These are phyloP conservation scores for Camelina neglecta DNA, from an alignment of 345 rosid genomes.

Conservation along the genomic window DNA sequence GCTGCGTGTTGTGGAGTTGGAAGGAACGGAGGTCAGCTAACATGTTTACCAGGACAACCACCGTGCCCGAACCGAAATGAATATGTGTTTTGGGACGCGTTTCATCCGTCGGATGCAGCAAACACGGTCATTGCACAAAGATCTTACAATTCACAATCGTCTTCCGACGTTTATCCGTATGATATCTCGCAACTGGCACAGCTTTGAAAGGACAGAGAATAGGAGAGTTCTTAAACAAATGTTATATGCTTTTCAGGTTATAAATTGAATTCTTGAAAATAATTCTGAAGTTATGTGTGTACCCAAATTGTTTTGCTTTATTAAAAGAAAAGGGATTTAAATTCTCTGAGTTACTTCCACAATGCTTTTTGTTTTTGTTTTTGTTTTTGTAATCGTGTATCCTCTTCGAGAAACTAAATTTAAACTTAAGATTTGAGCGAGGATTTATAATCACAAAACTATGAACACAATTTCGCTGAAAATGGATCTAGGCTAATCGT, in stretches of 20 bases:
- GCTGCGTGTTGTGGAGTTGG: conserved; percentile 76
- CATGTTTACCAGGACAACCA: conserved; percentile 62
- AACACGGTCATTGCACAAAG: conserved; percentile 55
- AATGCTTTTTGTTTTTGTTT: neutral
- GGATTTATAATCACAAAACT: neutral
- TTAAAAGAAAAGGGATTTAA: neutral
- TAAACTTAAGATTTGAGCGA: neutral
- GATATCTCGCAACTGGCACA: conserved; percentile 50
- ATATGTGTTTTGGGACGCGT: conserved; percentile 75
- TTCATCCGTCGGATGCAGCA: conserved; percentile 66
- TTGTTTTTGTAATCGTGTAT: neutral
- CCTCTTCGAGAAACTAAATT: neutral
- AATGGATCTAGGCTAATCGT: neutral
- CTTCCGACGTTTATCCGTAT: conserved; percentile 57
- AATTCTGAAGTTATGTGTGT: conserved; percentile 18
- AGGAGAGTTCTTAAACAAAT: neutral
- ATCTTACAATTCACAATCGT: conserved; percentile 54
- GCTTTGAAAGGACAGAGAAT: conserved; percentile 27
- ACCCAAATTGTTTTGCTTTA: conserved; percentile 9
- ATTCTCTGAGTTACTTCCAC: conserved; percentile 7
- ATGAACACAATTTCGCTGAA: neutral
- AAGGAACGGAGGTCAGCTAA: conserved; percentile 72
- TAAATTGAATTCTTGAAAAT: conserved; percentile 12
- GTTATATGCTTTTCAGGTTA: neutral
- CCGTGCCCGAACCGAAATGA: conserved; percentile 63